Evolutionary conservation across 257 asterid species (phyloP).

Genomic region (Salvia splendens): DNA sequence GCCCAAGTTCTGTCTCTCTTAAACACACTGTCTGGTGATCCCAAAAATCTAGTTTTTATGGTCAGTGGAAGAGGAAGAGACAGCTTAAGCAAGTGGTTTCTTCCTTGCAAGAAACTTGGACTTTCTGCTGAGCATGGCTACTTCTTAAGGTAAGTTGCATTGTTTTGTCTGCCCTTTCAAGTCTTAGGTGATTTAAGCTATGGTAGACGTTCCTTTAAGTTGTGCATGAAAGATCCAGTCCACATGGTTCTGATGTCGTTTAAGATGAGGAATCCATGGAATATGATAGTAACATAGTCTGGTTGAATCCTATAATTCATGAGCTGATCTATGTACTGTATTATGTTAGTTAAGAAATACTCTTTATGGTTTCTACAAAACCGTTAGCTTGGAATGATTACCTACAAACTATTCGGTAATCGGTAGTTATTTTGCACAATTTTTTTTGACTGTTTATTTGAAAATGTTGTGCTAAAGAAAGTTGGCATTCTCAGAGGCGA

Average conservation of each 20-base stretch:
- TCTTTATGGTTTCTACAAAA: slow-evolving; percentile 15
- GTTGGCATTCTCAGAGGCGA: no score
- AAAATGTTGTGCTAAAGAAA: no score
- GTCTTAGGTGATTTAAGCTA: slow-evolving; percentile 5
- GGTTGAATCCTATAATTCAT: neutral
- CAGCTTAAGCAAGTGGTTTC: slow-evolving; percentile 80
- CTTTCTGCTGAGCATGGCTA: slow-evolving; percentile 96
- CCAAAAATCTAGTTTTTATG: slow-evolving; percentile 66
- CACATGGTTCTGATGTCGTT: neutral
- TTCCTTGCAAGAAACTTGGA: slow-evolving; percentile 74
- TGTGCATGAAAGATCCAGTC: no score
- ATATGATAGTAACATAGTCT: slow-evolving; percentile 1
- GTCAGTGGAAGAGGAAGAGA: slow-evolving; percentile 92
- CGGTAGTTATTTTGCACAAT: no score
- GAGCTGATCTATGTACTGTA: neutral
- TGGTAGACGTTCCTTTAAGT: neutral
- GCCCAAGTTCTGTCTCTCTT: slow-evolving; percentile 71
- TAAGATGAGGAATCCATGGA: slow-evolving; percentile 2
- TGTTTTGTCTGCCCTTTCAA: slow-evolving; percentile 19
- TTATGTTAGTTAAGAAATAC: neutral
- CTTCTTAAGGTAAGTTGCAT: slow-evolving; percentile 64
- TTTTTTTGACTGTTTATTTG: no score
- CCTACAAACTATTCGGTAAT: neutral
- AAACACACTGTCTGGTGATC: slow-evolving; percentile 66
- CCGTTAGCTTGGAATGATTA: slow-evolving; percentile 1